Evolutionary conservation across 2,329 filamentous ascomycete species (phyloP).

Genomic region (Trichoderma sp.): DNA sequence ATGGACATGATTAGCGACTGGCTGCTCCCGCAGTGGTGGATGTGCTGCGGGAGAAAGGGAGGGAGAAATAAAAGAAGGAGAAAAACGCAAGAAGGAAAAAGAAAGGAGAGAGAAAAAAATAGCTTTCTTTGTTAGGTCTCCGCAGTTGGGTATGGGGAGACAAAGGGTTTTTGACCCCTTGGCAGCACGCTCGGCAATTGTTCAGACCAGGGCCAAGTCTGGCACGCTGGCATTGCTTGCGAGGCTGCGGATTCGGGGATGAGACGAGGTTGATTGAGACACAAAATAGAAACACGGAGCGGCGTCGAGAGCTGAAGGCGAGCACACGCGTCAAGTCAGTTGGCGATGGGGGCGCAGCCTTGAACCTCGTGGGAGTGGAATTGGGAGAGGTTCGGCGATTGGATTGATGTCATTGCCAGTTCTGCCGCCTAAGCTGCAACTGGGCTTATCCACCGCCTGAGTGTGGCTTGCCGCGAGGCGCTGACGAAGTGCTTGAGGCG

Average conservation of each 20-base stretch:
- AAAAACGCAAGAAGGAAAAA: background rate
- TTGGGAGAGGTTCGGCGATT: background rate
- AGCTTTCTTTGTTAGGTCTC: background rate
- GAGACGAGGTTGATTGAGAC: background rate
- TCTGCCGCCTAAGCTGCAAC: background rate
- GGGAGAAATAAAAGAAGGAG: background rate
- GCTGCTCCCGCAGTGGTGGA: background rate
- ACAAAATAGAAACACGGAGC: background rate
- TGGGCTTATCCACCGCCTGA: background rate
- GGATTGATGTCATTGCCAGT: slow-evolving; percentile 19
- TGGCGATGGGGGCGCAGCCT: slow-evolving; percentile 28
- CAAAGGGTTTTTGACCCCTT: background rate
- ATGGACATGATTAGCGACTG: slow-evolving; percentile 58
- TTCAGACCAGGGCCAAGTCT: background rate
- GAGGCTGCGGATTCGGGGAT: background rate
- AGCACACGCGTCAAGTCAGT: slow-evolving; percentile 15
- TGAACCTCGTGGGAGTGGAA: slow-evolving; percentile 16
- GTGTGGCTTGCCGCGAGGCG: slow-evolving; percentile 15
- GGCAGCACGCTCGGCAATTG: slow-evolving; percentile 1
- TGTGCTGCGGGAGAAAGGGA: background rate
- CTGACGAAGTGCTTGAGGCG: slow-evolving; percentile 14
- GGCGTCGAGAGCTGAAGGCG: background rate
- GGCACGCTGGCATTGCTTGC: slow-evolving; percentile 7
- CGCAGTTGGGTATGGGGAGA: background rate
- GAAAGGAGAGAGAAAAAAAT: background rate